Conservation (phyloP, 371 early-diverging fungal species). For the Catenaria anguillulae region DNA sequence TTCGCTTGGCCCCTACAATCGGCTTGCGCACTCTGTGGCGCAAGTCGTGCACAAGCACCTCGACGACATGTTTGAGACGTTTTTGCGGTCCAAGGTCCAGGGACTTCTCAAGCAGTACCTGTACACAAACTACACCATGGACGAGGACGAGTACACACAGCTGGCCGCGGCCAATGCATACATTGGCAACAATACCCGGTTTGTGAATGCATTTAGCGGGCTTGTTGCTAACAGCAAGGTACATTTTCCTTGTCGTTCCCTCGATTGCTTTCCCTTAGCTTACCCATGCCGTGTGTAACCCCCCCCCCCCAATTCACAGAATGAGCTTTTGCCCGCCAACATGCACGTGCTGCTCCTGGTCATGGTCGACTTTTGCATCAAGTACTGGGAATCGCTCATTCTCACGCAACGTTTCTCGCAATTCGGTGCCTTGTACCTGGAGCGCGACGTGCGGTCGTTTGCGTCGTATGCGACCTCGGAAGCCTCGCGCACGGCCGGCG, state of each 20-base stretch:
- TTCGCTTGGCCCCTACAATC: background rate
- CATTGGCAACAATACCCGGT: background rate
- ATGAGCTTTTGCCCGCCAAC: background rate
- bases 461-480: background rate
- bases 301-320: too few species aligned
- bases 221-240: background rate
- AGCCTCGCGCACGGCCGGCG: background rate
- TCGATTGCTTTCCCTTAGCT: too few species aligned
- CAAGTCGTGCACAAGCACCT: background rate
- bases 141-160: background rate
- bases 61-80: background rate
- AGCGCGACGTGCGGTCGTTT: slow-evolving; percentile 2
- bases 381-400: background rate
- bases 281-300: too few species aligned
- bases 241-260: too few species aligned
- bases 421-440: slow-evolving; percentile 4
- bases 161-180: background rate
- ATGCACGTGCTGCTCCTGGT: background rate
- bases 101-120: background rate
- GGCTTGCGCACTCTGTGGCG: background rate
- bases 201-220: background rate
- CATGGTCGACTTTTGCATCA: background rate
- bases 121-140: background rate
- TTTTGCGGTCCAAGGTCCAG: background rate
- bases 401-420: background rate